Conservation (phyloP, 164 flowering plant genomes). For the Litsea cubeba region DNA sequence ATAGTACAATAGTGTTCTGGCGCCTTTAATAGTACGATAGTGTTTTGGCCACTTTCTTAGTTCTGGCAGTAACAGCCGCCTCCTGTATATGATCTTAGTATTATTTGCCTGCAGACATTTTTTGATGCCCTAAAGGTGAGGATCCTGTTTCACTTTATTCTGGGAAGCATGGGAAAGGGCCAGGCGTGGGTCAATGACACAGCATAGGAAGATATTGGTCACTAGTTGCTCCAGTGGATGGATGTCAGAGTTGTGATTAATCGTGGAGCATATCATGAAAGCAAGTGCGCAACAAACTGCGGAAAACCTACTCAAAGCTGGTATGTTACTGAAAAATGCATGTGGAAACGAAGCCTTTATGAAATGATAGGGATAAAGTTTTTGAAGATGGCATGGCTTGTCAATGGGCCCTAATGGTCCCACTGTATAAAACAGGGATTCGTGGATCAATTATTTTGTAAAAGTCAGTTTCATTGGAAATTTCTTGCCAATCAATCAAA, state of each 20-base stretch:
- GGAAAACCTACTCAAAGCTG: slow-evolving; percentile 79
- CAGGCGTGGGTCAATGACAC: slow-evolving; percentile 94
- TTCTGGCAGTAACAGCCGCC: no score
- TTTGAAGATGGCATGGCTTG: no score
- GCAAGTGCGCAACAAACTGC: slow-evolving; percentile 71
- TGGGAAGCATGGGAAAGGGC: slow-evolving; percentile 96
- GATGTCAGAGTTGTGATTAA: slow-evolving; percentile 78
- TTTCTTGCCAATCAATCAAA: no score
- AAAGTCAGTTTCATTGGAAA: no score
- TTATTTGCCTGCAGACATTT: slow-evolving; percentile 40
- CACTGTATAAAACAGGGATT: no score
- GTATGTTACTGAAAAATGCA: slow-evolving; percentile 25
- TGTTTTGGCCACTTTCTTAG: no score
- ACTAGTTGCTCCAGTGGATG: slow-evolving; percentile 51
- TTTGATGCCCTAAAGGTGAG: slow-evolving; percentile 56
- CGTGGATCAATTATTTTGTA: no score
- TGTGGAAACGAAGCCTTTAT: no score
- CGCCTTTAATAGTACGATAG: no score
- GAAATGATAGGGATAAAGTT: no score
- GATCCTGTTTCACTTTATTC: slow-evolving; percentile 72
- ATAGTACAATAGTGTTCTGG: no score
- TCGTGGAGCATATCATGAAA: slow-evolving; percentile 66
- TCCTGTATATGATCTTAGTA: background rate
- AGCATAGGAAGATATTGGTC: slow-evolving; percentile 92
- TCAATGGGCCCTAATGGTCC: no score